Base-by-base conservation (phyloP, 2,329 filamentous ascomycete species). In the Cercospora janseana region DNA sequence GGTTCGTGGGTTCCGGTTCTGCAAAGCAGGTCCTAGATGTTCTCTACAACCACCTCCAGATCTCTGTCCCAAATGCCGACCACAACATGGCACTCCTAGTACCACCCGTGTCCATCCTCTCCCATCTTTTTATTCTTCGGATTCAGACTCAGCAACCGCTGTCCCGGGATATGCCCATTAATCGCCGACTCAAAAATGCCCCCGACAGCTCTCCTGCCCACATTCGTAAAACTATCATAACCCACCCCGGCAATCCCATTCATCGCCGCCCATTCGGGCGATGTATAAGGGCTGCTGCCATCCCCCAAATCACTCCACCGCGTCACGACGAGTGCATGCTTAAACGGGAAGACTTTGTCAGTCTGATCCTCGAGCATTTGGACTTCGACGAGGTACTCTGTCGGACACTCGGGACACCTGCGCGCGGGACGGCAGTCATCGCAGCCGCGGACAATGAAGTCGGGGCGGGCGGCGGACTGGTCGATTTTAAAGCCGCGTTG, bases 281-380 rank as follows among this genome's bases (percentile, higher is more conserved):
- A 72, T 8, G 68, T 68, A 28, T 62, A 65, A 2, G 80, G 78
- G 7, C 69, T 71, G 2, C 66, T 72, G 1, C 79, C 79, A 63
- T 81, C 72, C 1, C 81, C 81, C 12, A 85, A 62, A 64, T 85
- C 81, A 53, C 75, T 77, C 81, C 81, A 85, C 13, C 81, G 67
- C 6, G 80, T 83, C 4, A 83, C 76, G 4, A 81, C 73, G 46
- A 85, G 74, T 1, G 78, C 75, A 49, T 83, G 79, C 58, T 78
- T 81, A 66, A 85, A 85, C 3, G 70, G 66, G 8, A 70, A 60
- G 28, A 67, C 54, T 5, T 70, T 63, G 58, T 78, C 70, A 21
- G 62, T 60, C 18, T 52, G 45, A 54, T 83, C 80, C 63, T 85
- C 81, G 2, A 76, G 70, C 51, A 83, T 69, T 54, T 79, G 80